Evolutionary conservation across 805 yeast species (phyloP), one percentile per base, ranked within the genome.

Genomic region (Cyberlindnera maclurae): DNA sequence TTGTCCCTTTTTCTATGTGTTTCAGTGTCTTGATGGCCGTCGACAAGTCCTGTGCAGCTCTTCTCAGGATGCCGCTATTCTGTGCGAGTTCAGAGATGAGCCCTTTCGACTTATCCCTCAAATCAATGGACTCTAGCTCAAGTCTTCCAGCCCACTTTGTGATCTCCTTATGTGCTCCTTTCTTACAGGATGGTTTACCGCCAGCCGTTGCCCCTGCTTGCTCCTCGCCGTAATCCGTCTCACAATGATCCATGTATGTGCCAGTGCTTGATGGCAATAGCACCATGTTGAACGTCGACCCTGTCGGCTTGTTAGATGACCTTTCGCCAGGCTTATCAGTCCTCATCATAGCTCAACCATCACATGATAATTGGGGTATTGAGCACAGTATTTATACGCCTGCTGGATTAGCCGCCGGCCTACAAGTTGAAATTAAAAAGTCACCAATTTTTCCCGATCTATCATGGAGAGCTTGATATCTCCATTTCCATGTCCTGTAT

Each of bases 81-180:
- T 40, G 36, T 8, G 34, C 12, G 15, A 52, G 40, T 35, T 44
- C 50, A 4, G 26, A n/a, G 8, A 40, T 38, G 33, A 51, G 37
- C 12, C 37, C 36, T 15, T 37, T 47, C 5, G 54, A 46, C 26
- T 58, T 54, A 11, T 62, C 62, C 31, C 72, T 53, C 18, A 70
- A 47, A 24, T 68, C 75, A 2, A 68, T 55, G 12, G 69, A 60
- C 42, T 74, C 79, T 37, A 73, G 42, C 44, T 74, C 79, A 15
- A 74, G 49, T 27, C 67, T 63, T 5, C 71, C 64, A 0, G 77
- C 77, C 79, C 78, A 73, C 45, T 57, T 55, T 10, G 64, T 54
- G 26, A 54, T 64, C 56, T 58, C 69, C 45, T 53, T 57, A 34
- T 57, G 62, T 28, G 60, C 51, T 32, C 51, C 59, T 15, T 51